Base-by-base conservation (phyloP, 2,329 filamentous ascomycete species). In the Paecilomyces dactylethromorphus region DNA sequence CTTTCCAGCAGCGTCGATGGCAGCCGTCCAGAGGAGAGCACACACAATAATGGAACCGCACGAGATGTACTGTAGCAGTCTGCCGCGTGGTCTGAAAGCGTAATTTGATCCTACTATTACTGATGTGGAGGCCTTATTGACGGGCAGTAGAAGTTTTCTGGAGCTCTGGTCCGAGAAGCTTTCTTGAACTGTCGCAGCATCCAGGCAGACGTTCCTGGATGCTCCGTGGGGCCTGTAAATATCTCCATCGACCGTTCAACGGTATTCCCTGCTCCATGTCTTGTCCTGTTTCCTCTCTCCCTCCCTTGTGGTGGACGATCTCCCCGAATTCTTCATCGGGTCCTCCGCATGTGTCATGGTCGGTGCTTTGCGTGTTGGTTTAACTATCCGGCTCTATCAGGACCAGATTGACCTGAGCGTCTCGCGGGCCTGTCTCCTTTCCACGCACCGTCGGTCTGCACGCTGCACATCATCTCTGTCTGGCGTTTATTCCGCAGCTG, bases 401-500 rank as follows among this genome's bases (percentile, higher is more conserved):
- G 29, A 35, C 29, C 29, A 12, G 13, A 5, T 31, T n/a, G 31
- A 31, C 6, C 39, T 54, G 35, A 12, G 51, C 53, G 51, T 55
- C 53, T 51, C 39, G 39, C 51, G 33, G 45, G 29, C 53, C 55
- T 49, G 29, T 54, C 55, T 49, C 58, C 54, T 63, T 61, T 61
- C 61, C 60, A 63, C 63, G 61, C 62, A 63, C 63, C 56, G 33
- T 35, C 26, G 33, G 12, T 49, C 62, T 66, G 62, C 66, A 65
- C 64, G 58, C 65, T 69, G 67, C 66, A 69, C 60, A 69, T 69
- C 68, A 69, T 70, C 59, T 58, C 56, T 58, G 21, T 29, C 22
- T 55, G 18, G 33, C 49, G 56, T 57, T 21, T 33, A 53, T 39
- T 31, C 39, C 10, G 35, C 55, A 56, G 39, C 55, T 52, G 51